Percentiles rank a stretch among this genome's conserved stretches.
These are phyloP conservation scores for Bacidia gigantensis DNA, from an alignment of 495 filamentous ascomycete species.

Conservation along the genomic window DNA sequence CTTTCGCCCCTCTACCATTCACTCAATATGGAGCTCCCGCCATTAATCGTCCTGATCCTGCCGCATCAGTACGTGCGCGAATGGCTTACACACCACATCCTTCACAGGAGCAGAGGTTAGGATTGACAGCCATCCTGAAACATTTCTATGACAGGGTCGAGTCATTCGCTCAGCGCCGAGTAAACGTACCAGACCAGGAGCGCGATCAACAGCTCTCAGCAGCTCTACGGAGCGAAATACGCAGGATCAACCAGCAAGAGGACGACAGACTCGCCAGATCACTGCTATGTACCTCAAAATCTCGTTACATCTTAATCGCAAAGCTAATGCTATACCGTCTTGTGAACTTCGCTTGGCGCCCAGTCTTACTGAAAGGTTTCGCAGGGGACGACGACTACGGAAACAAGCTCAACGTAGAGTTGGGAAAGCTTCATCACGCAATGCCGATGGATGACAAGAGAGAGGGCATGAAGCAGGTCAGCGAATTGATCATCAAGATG, in stretches of 20 bases:
- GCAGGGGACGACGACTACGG: slow-evolving; percentile 6
- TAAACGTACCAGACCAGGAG: slow-evolving; percentile 10
- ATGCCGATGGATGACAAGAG: slow-evolving; percentile 13
- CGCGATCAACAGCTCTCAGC: neutral
- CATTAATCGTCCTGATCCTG: too few species aligned
- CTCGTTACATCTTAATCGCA: slow-evolving; percentile 15
- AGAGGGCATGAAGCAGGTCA: slow-evolving; percentile 10
- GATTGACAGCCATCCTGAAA: neutral
- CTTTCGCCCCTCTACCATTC: too few species aligned
- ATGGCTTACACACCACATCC: neutral
- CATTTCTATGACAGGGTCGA: slow-evolving; percentile 7
- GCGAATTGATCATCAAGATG: slow-evolving; percentile 8
- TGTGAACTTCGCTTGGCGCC: slow-evolving; percentile 11
- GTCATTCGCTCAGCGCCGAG: slow-evolving; percentile 3
- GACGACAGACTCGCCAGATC: slow-evolving; percentile 4
- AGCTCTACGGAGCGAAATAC: neutral
- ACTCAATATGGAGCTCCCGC: too few species aligned
- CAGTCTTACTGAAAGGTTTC: slow-evolving; percentile 14
- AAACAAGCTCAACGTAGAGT: slow-evolving; percentile 12
- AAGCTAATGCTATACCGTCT: slow-evolving; percentile 20
- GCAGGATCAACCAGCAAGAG: slow-evolving; percentile 15
- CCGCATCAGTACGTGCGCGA: too few species aligned
- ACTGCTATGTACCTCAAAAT: slow-evolving; percentile 15
- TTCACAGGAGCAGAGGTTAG: neutral
- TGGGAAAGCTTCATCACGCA: slow-evolving; percentile 10